phyloP scores from a whole-genome alignment of 1,284 basidiomycete genomes.

The Salmacisia buchloeana region DNA sequence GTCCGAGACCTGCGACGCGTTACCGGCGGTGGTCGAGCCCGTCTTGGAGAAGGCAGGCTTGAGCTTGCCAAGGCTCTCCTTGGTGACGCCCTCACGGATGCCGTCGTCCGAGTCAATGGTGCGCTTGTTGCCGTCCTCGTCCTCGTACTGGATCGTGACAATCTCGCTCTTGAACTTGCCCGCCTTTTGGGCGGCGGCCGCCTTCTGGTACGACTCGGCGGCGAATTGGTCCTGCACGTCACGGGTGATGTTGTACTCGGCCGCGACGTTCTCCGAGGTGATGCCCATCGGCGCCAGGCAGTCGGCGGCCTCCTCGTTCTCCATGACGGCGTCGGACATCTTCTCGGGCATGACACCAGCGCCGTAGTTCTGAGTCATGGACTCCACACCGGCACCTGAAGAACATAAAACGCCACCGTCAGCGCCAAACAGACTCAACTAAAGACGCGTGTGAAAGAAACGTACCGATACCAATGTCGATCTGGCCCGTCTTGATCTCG shows the following conservation, averaged over 20 bases:
- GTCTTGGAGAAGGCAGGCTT: constrained; percentile 86
- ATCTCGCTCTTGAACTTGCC: constrained; percentile 92
- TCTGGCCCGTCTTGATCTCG: constrained; percentile 60
- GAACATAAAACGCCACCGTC: constrained; percentile 7
- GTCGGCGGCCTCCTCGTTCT: constrained; percentile 75
- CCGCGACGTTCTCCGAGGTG: constrained; percentile 91
- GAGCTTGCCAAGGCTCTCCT: constrained; percentile 77
- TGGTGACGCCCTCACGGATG: constrained; percentile 75
- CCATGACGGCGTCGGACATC: constrained; percentile 74
- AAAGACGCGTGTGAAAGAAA: neutral
- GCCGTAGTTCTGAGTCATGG: constrained; percentile 79
- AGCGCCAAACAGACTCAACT: no score
- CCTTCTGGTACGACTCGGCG: constrained; percentile 75
- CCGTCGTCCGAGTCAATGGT: constrained; percentile 86
- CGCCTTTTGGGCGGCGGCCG: constrained; percentile 74
- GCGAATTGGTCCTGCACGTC: constrained; percentile 76
- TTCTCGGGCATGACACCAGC: constrained; percentile 65
- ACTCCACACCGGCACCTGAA: constrained; percentile 74
- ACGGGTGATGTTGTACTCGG: constrained; percentile 69
- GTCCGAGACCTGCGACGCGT: constrained; percentile 93
- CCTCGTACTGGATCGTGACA: constrained; percentile 72
- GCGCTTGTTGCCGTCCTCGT: constrained; percentile 72
- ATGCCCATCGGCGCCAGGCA: constrained; percentile 94
- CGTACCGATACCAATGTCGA: constrained; percentile 76
- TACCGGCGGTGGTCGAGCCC: constrained; percentile 85